Evolutionary conservation across 345 rosid genomes (phyloP).

Genomic region (Mangifera indica): DNA sequence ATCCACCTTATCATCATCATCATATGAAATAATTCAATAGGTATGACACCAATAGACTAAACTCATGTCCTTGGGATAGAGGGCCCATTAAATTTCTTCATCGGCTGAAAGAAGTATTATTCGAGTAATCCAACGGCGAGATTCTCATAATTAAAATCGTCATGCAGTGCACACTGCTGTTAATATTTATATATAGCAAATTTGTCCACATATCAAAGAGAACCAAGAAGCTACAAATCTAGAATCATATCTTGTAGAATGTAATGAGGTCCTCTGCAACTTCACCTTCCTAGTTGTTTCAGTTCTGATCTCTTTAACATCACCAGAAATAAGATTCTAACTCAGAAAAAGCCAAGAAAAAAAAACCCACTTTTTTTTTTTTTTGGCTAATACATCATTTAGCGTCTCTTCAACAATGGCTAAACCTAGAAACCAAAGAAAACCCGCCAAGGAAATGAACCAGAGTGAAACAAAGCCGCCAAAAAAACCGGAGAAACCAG

Average conservation of each 20-base stretch:
- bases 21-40: too few relatives aligned
- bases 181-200: background rate
- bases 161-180: background rate
- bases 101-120: slow-evolving; percentile 10
- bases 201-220: slow-evolving; percentile 8
- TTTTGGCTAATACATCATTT: slow-evolving; percentile 1
- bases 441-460: slow-evolving; percentile 33
- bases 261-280: slow-evolving; percentile 7
- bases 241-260: background rate
- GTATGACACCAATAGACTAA: too few relatives aligned
- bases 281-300: slow-evolving; percentile 12
- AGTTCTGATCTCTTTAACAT: slow-evolving; percentile 7
- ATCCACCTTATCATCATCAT: too few relatives aligned
- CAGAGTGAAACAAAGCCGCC: slow-evolving; percentile 34
- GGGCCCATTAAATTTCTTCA: slow-evolving; percentile 26
- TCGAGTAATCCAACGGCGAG: slow-evolving; percentile 22
- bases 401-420: slow-evolving; percentile 39
- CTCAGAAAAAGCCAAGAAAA: background rate
- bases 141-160: background rate
- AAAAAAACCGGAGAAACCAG: slow-evolving; percentile 35
- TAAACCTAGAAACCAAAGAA: slow-evolving; percentile 32
- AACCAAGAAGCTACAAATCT: slow-evolving; percentile 4
- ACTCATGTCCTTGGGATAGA: too few relatives aligned
- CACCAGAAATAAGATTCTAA: slow-evolving; percentile 3
- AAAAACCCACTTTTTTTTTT: background rate